Percentiles rank a stretch among this genome's conserved stretches.
Evolutionary conservation across 805 yeast species (phyloP).

Genomic region (Metschnikowia shivogae): DNA sequence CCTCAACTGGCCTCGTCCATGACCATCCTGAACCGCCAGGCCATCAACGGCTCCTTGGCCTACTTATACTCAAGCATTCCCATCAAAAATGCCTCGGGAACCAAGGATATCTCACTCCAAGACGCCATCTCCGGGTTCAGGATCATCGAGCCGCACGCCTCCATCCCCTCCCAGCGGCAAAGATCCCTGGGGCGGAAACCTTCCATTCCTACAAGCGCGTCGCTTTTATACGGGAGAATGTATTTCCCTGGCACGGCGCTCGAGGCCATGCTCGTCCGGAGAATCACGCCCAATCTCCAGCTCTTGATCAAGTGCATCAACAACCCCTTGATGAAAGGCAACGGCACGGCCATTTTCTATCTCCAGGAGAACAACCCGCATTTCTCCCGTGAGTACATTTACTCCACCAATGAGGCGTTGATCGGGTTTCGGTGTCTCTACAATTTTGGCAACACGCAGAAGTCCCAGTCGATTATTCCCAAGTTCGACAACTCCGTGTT

Average conservation of each 20-base stretch:
- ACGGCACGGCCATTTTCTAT: constrained; percentile 60
- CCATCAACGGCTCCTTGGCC: constrained; percentile 77
- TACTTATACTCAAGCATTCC: constrained; percentile 70
- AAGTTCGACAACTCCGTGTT: constrained; percentile 58
- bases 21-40: constrained; percentile 58
- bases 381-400: constrained; percentile 68
- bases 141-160: constrained; percentile 43
- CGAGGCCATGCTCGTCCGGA: constrained; percentile 79
- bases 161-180: constrained; percentile 9
- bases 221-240: constrained; percentile 78
- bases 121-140: constrained; percentile 68
- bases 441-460: constrained; percentile 44
- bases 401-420: constrained; percentile 78
- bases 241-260: constrained; percentile 81
- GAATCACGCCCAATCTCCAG: constrained; percentile 58
- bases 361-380: constrained; percentile 64
- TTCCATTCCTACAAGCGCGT: constrained; percentile 9
- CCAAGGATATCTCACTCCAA: constrained; percentile 54
- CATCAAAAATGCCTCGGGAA: constrained; percentile 46
- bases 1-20: constrained; percentile 68
- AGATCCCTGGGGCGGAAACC: neutral
- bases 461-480: constrained; percentile 20
- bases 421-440: constrained; percentile 78
- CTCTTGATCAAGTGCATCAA: constrained; percentile 71
- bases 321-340: constrained; percentile 51